A percentile compares a stretch with the other conserved stretches of the same genome.
Conservation (phyloP, 2,329 filamentous ascomycete genomes). For the Beauveria medogensis region DNA sequence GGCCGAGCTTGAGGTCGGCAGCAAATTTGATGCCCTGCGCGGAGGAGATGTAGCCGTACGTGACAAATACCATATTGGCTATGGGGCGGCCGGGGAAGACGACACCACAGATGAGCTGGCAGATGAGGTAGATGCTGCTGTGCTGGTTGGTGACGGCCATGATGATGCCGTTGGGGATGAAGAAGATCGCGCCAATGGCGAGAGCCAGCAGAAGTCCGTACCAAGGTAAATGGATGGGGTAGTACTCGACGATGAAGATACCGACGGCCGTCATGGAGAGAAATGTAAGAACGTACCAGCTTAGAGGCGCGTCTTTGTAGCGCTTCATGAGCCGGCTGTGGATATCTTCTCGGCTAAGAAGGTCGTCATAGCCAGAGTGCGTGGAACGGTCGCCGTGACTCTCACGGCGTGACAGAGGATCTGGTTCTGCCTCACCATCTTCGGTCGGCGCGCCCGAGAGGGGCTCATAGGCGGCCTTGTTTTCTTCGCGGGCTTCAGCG, state of each 20-base stretch:
- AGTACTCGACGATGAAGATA: constrained; percentile 80
- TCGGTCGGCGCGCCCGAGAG: constrained; percentile 26
- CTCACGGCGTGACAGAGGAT: constrained; percentile 12
- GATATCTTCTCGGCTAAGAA: constrained; percentile 68
- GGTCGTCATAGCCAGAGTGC: constrained; percentile 37
- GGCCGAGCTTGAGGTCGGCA: constrained; percentile 76
- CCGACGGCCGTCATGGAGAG: constrained; percentile 68
- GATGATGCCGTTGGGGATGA: constrained; percentile 85
- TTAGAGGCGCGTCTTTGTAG: constrained; percentile 73
- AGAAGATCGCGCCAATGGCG: constrained; percentile 69
- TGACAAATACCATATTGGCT: constrained; percentile 90
- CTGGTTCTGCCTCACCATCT: constrained; percentile 9
- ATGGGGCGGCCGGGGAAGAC: constrained; percentile 79
- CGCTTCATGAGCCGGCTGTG: constrained; percentile 77
- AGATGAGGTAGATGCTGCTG: constrained; percentile 78
- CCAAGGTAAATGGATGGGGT: constrained; percentile 77
- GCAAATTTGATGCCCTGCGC: constrained; percentile 86
- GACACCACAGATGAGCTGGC: constrained; percentile 74
- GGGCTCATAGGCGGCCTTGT: constrained; percentile 45
- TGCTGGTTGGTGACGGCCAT: constrained; percentile 92
- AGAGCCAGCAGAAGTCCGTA: constrained; percentile 76
- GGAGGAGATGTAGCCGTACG: constrained; percentile 82
- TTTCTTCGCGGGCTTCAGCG: constrained; percentile 49
- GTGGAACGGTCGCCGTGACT: constrained; percentile 21
- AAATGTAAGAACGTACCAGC: constrained; percentile 74